Conservation (phyloP, 2,329 filamentous ascomycete species). For the Pseudocercospora musae region DNA sequence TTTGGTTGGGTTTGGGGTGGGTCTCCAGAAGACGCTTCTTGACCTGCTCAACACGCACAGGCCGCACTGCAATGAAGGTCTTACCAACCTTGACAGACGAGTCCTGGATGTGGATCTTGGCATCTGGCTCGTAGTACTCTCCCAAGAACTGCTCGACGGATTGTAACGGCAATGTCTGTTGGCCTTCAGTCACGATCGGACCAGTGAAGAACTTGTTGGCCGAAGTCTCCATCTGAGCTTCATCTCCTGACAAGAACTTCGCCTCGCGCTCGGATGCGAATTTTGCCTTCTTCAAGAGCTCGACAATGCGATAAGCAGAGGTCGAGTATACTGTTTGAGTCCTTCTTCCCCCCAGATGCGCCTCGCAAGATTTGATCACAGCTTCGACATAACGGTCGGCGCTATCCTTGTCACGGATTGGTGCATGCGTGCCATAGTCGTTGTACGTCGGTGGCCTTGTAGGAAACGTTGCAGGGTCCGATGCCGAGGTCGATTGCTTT, state of each 20-base stretch:
- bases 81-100: constrained; percentile 19
- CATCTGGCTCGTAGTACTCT: constrained; percentile 33
- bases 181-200: constrained; percentile 29
- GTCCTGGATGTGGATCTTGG: constrained; percentile 31
- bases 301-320: constrained; percentile 25
- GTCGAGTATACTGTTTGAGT: constrained; percentile 10
- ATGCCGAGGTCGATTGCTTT: background rate
- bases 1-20: constrained; percentile 2
- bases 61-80: constrained; percentile 6
- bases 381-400: constrained; percentile 7
- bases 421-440: background rate
- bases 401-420: constrained; percentile 5
- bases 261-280: constrained; percentile 24
- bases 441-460: background rate
- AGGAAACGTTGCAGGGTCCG: background rate
- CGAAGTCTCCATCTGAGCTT: constrained; percentile 24
- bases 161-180: constrained; percentile 30
- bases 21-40: constrained; percentile 25
- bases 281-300: constrained; percentile 26
- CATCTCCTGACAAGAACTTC: constrained; percentile 24
- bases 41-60: constrained; percentile 25
- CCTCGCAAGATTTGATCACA: constrained; percentile 4
- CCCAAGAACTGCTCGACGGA: constrained; percentile 26
- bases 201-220: constrained; percentile 25
- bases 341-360: background rate